These are phyloP conservation scores for Trichoderma reesei DNA, from an alignment of 495 filamentous ascomycete genomes.

Conservation along the genomic window DNA sequence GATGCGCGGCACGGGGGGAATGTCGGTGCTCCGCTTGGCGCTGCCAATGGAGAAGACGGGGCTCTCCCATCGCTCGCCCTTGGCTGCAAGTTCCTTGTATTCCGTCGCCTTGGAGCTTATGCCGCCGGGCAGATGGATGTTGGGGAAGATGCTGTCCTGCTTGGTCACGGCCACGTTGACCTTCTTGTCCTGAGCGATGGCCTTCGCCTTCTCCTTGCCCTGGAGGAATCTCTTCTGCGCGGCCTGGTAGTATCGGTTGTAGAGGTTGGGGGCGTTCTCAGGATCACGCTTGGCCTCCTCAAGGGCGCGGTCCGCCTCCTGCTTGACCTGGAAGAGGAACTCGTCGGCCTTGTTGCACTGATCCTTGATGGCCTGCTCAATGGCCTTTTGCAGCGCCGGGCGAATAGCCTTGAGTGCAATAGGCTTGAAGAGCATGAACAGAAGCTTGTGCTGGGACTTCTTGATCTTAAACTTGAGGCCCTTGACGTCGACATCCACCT, in stretches of 20 bases:
- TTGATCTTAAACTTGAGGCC: conserved; percentile 82
- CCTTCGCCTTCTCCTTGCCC: conserved; percentile 62
- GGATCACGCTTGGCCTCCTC: conserved; percentile 60
- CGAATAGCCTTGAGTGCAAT: conserved; percentile 73
- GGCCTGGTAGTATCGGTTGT: conserved; percentile 70
- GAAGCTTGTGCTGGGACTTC: conserved; percentile 86
- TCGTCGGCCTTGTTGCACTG: conserved; percentile 61
- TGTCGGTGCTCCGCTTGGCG: conserved; percentile 59
- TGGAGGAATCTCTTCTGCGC: conserved; percentile 62
- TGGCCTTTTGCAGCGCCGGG: conserved; percentile 72
- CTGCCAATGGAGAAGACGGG: conserved; percentile 84
- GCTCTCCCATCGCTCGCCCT: conserved; percentile 90
- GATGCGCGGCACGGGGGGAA: conserved; percentile 54
- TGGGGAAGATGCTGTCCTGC: conserved; percentile 82
- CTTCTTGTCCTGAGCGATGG: conserved; percentile 58
- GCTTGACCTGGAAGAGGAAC: conserved; percentile 64
- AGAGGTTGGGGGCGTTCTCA: conserved; percentile 73
- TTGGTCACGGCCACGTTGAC: conserved; percentile 80
- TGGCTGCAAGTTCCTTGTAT: conserved; percentile 76
- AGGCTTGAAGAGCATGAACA: conserved; percentile 84
- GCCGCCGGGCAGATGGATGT: conserved; percentile 79
- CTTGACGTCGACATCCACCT: conserved; percentile 73
- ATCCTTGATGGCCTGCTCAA: conserved; percentile 81
- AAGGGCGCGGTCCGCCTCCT: conserved; percentile 66
- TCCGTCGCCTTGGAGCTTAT: conserved; percentile 92